phyloP scores from a whole-genome alignment of 305 asterid genomes.

The Caryopteris hybrid region DNA sequence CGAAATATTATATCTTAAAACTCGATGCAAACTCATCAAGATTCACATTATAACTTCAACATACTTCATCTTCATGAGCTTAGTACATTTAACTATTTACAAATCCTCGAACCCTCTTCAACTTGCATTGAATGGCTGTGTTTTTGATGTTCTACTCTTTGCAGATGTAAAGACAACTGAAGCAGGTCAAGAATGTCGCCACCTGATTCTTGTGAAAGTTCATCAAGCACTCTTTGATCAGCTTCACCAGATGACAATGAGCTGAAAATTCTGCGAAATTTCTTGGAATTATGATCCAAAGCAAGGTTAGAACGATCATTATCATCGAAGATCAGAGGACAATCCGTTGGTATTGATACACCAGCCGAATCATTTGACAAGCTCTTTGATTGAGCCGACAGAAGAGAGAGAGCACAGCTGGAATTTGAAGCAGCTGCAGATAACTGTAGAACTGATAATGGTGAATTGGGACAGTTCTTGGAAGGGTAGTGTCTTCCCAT shows the following conservation, averaged over 20 bases:
- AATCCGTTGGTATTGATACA: conserved; percentile 11
- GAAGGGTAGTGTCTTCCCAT: too few relatives aligned
- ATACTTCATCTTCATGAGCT: too few relatives aligned
- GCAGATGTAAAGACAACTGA: conserved; percentile 42
- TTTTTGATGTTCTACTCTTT: conserved; percentile 49
- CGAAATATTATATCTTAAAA: too few relatives aligned
- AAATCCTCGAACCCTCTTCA: too few relatives aligned
- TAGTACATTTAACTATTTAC: too few relatives aligned
- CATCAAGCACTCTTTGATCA: too few relatives aligned
- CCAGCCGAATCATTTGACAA: conserved; percentile 11
- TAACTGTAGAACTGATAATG: conserved; percentile 22
- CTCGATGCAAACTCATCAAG: too few relatives aligned
- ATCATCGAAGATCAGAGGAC: conserved; percentile 3
- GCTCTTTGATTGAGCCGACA: conserved; percentile 45
- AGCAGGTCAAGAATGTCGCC: conserved; percentile 28
- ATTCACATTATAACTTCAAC: too few relatives aligned
- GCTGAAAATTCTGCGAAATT: too few relatives aligned
- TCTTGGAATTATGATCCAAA: conserved; percentile 6
- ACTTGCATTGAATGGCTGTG: too few relatives aligned
- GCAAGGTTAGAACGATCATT: conserved; percentile 2
- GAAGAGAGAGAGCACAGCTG: conserved; percentile 71
- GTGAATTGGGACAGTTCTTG: conserved; percentile 7
- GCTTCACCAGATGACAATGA: too few relatives aligned
- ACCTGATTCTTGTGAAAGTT: too few relatives aligned
- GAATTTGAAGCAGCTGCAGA: conserved; percentile 32